Percentiles rank a stretch among this genome's conserved stretches.
phyloP scores from a whole-genome alignment of 495 filamentous ascomycete species.

The Acidomyces sp. region DNA sequence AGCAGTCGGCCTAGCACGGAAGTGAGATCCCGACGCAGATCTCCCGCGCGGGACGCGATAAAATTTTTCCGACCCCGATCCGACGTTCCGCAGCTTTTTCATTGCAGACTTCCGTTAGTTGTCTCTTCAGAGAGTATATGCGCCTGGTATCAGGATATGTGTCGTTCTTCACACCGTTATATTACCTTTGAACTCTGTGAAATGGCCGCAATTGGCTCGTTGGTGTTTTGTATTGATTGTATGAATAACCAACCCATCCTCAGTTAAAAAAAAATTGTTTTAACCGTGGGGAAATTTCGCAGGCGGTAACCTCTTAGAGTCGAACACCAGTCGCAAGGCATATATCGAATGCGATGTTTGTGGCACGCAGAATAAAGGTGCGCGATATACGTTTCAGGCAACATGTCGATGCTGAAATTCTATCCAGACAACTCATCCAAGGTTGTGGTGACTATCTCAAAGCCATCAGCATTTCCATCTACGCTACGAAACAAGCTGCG shows the following conservation, averaged over 20 bases:
- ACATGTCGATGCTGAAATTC: neutral
- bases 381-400: conserved; percentile 1
- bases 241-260: neutral
- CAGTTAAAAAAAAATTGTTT: conserved; percentile 62
- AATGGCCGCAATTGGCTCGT: conserved; percentile 79
- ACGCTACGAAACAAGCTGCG: conserved; percentile 60
- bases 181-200: conserved; percentile 7
- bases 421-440: conserved; percentile 63
- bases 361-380: conserved; percentile 71
- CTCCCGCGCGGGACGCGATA: too few relatives aligned
- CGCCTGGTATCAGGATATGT: too few relatives aligned
- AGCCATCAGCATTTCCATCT: conserved; percentile 77
- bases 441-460: conserved; percentile 67
- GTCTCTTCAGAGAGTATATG: too few relatives aligned
- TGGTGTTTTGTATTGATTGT: conserved; percentile 77
- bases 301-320: conserved; percentile 68
- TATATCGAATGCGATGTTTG: conserved; percentile 74
- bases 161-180: neutral
- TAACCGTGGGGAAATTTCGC: conserved; percentile 55
- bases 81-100: too few relatives aligned
- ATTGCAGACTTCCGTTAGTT: too few relatives aligned
- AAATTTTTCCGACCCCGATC: too few relatives aligned
- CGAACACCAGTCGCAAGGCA: conserved; percentile 60
- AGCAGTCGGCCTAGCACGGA: too few relatives aligned
- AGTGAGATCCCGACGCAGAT: too few relatives aligned